Conservation (phyloP, 305 asterid genomes). For the Plantago coronopus region DNA sequence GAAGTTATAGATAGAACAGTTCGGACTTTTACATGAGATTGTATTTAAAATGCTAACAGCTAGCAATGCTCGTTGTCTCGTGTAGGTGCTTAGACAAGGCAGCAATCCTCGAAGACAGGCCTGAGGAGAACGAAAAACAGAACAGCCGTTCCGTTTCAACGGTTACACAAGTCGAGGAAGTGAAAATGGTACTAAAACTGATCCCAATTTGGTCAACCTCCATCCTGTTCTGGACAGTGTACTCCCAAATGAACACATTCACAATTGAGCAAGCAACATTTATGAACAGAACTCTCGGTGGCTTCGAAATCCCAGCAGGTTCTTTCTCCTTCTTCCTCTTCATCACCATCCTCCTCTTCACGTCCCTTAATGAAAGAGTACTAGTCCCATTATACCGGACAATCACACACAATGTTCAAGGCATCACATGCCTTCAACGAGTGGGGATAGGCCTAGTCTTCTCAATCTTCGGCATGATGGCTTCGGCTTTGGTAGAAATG, state of each 20-base stretch:
- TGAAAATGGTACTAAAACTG: constrained; percentile 71
- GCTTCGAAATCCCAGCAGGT: constrained; percentile 60
- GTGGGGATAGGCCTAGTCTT: constrained; percentile 68
- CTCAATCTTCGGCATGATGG: constrained; percentile 70
- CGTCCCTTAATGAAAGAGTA: constrained; percentile 64
- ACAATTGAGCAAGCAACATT: constrained; percentile 79
- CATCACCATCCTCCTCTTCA: constrained; percentile 64
- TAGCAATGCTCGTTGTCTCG: not conserved
- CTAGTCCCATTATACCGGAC: constrained; percentile 56
- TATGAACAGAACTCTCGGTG: constrained; percentile 57
- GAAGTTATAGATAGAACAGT: no score
- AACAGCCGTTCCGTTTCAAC: constrained; percentile 37
- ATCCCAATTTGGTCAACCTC: constrained; percentile 89
- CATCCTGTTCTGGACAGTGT: constrained; percentile 81
- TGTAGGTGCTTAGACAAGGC: constrained; percentile 80
- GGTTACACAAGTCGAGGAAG: constrained; percentile 77
- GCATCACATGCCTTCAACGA: constrained; percentile 69
- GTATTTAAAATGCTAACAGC: not conserved
- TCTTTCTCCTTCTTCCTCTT: constrained; percentile 76
- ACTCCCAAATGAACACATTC: constrained; percentile 90
- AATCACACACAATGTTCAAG: constrained; percentile 50
- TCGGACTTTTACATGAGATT: not conserved
- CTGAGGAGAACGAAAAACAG: constrained; percentile 14
- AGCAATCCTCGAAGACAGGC: constrained; percentile 40
- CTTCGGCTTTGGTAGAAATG: constrained; percentile 59